These are phyloP conservation scores for Penicillium tannophilum DNA, from an alignment of 495 filamentous ascomycete genomes.

Conservation along the genomic window DNA sequence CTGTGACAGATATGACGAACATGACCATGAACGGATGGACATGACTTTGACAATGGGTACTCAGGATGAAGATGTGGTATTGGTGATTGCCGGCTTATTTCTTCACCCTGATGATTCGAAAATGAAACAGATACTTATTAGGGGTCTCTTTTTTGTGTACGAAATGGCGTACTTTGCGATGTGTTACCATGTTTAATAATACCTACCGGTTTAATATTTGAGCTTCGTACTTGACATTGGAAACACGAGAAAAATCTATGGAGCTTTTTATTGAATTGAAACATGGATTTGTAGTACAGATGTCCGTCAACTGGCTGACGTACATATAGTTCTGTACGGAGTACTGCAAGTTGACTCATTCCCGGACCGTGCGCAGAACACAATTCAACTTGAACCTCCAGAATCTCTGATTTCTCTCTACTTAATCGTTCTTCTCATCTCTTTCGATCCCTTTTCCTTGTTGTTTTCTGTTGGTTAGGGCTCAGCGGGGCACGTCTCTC, in stretches of 20 bases:
- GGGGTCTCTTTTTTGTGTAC: neutral
- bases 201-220: constrained; percentile 15
- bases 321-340: neutral
- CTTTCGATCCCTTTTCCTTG: neutral
- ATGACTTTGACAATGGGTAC: neutral
- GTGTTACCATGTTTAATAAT: constrained; percentile 28
- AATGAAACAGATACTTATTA: neutral
- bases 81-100: neutral
- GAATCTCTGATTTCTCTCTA: neutral
- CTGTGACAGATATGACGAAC: neutral
- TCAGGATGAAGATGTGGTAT: neutral
- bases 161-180: constrained; percentile 6
- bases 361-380: constrained; percentile 7
- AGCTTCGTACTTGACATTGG: constrained; percentile 6
- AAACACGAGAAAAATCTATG: neutral
- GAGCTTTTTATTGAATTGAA: too few relatives aligned
- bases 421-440: constrained; percentile 1
- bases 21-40: constrained; percentile 4
- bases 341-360: constrained; percentile 11
- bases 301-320: constrained; percentile 1
- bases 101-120: neutral
- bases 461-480: constrained; percentile 22
- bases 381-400: constrained; percentile 1
- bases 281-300: neutral
- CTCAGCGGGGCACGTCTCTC: constrained; percentile 32